Base-by-base conservation (phyloP, 768 basidiomycete genomes). In the Boletus sp. region DNA sequence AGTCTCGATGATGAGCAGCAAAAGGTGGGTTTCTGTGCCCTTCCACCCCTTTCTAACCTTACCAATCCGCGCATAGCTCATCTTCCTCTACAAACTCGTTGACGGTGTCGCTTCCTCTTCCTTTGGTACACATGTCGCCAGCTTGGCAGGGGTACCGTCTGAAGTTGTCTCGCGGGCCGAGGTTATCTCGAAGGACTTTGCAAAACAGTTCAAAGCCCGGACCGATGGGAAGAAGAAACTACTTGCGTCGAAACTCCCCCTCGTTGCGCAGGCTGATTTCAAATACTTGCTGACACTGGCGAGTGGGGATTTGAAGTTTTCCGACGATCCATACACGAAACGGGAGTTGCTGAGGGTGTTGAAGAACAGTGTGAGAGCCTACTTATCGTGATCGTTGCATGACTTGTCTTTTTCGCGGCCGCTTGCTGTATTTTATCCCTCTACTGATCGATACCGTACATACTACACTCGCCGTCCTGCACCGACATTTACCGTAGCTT, bases 41-140 rank as follows among this genome's bases (percentile, higher is more conserved):
- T 34, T 35, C 0, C 7, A 23, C 2, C 25, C 35, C 14, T 35
- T 46, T 34, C 23, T 29, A 32, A 51, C 9, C 51, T 43, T 50
- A 51, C 13, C 32, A 0, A 38, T 21, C 5, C 11, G 21, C 5
- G 23, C 13, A 38, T 62, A 95, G 90, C 84, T 97, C 38, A 82
- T 93, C 19, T 98, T 98, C 77, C 77, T 98, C 19, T 98, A 96
- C 77, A 97, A 98, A 74, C 84, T 98, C 32, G 83, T 95, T 44
- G 83, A 87, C 30, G 91, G 91, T 14, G 85, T 84, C n/a, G 91
- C 93, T 0, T 82, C 84, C 33, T 90, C 88, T 17, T 93, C 93
- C 0, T 95, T 95, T 63, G 93, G 92, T 9, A 93, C 93, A 1
- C 93, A 96, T 65, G 96, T 98, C 40, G 97, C 97, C 29, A 90